Evolutionary conservation across 768 basidiomycete genomes (phyloP).

Genomic region (Flagelloscypha sp.): DNA sequence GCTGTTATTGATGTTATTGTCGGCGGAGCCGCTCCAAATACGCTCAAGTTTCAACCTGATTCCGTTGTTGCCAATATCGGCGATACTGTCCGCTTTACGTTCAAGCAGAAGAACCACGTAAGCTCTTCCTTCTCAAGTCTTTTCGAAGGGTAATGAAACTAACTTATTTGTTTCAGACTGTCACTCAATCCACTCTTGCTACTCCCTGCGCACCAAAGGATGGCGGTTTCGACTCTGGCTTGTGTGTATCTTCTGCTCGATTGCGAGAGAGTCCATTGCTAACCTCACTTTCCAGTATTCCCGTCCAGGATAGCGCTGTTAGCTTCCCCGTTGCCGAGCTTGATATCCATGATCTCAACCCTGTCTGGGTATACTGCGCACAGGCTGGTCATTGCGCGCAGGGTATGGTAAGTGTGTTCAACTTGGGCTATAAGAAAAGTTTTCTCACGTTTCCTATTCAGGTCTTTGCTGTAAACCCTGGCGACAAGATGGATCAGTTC

Average conservation of each 20-base stretch:
- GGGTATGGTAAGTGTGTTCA: conserved; percentile 3
- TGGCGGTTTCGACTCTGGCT: conserved; percentile 50
- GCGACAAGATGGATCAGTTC: conserved; percentile 45
- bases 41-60: conserved; percentile 32
- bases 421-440: neutral
- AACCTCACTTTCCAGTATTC: conserved; percentile 25
- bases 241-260: conserved; percentile 29
- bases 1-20: conserved; percentile 37
- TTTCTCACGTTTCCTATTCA: conserved; percentile 12
- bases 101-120: conserved; percentile 48
- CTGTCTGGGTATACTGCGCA: conserved; percentile 53
- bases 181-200: conserved; percentile 46
- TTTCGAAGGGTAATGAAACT: neutral
- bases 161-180: conserved; percentile 25
- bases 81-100: conserved; percentile 41
- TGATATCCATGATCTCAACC: conserved; percentile 31
- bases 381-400: conserved; percentile 46
- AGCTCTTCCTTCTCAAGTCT: neutral
- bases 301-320: conserved; percentile 34
- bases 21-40: conserved; percentile 37
- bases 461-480: conserved; percentile 63
- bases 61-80: conserved; percentile 35
- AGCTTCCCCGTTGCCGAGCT: conserved; percentile 40
- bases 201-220: conserved; percentile 34
- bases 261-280: neutral